Conservation (phyloP, 1,284 basidiomycete species). For the Phellopilus nigrolimitatus region DNA sequence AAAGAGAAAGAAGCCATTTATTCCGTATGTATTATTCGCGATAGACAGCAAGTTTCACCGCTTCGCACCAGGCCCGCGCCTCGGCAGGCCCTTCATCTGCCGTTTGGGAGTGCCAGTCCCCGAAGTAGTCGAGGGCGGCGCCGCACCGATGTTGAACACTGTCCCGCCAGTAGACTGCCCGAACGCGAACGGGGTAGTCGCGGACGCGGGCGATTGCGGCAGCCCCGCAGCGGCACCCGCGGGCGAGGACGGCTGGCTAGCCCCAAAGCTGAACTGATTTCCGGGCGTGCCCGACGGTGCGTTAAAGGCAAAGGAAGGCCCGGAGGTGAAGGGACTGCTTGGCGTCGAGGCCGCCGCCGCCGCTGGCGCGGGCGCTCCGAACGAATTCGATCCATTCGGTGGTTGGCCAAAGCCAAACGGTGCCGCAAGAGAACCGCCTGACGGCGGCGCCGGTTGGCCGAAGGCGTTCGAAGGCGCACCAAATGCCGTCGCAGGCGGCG, state of each 20-base stretch:
- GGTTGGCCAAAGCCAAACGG: slow-evolving; percentile 28
- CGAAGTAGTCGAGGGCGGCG: slow-evolving; percentile 31
- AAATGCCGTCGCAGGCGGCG: slow-evolving; percentile 33
- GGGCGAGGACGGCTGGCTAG: slow-evolving; percentile 55
- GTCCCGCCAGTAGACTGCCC: slow-evolving; percentile 25
- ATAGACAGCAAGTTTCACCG: slow-evolving; percentile 7
- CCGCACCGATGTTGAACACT: slow-evolving; percentile 33
- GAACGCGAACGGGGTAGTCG: slow-evolving; percentile 35
- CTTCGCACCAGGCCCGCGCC: slow-evolving; percentile 21
- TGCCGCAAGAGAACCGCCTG: slow-evolving; percentile 39
- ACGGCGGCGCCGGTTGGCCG: slow-evolving; percentile 38
- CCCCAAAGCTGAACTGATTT: slow-evolving; percentile 23
- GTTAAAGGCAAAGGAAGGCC: slow-evolving; percentile 31
- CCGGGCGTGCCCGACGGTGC: not conserved
- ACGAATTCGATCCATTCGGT: slow-evolving; percentile 31
- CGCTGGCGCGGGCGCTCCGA: slow-evolving; percentile 5
- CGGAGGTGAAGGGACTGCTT: slow-evolving; percentile 27
- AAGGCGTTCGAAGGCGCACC: slow-evolving; percentile 39
- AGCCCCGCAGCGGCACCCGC: slow-evolving; percentile 33
- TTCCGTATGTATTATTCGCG: not conserved
- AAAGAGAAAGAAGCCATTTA: not conserved
- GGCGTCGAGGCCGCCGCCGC: slow-evolving; percentile 27
- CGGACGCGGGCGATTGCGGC: slow-evolving; percentile 32
- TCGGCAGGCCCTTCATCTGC: slow-evolving; percentile 52
- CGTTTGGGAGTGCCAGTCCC: slow-evolving; percentile 37